Base-by-base conservation (phyloP, 2,329 filamentous ascomycete genomes). In the Aspergillus cejpii region DNA sequence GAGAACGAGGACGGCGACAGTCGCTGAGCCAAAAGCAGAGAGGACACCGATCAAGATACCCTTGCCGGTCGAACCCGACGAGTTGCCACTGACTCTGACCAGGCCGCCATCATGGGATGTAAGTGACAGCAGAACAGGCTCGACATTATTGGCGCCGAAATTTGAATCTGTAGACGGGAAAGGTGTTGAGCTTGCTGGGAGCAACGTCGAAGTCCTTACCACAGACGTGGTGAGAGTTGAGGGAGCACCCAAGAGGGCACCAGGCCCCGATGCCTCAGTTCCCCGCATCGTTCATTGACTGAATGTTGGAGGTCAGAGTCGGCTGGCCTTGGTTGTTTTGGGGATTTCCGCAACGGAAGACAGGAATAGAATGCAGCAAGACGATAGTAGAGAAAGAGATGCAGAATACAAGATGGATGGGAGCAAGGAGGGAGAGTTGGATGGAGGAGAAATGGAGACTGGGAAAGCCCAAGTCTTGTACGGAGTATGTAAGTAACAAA, bases 11-110 rank as follows among this genome's bases (percentile, higher is more conserved):
- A 87, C 84, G 51, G 94, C 88, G 46, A 96, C 74, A 24, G 87
- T 80, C 36, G 91, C 91, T 29, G 90, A 94, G 50, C 89, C 91
- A 68, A 97, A 91, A 11, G 91, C 94, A 29, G 90, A 95, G 50
- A 96, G 77, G 62, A 98, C 82, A 56, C 91, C 92, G 65, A 98
- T 97, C 67, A 97, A 78, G 60, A 97, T 87, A 66, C 91, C 91
- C 63, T 80, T 82, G 47, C 79, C 80, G 43, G 79, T 80, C 28
- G 77, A 79, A 43, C 73, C 74, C 53, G 68, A 61, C 43, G 65
- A 62, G 56, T 68, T 66, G 61, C 59, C 62, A 63, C 71, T 45
- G 56, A 63, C 48, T 50, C 57, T 50, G 58, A 61, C 48, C 21
- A 55, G 42, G 39, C 49, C 51, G 39, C 51, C 56, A 49, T 48